phyloP scores from a whole-genome alignment of 345 rosid genomes.

The Camelina hispida region DNA sequence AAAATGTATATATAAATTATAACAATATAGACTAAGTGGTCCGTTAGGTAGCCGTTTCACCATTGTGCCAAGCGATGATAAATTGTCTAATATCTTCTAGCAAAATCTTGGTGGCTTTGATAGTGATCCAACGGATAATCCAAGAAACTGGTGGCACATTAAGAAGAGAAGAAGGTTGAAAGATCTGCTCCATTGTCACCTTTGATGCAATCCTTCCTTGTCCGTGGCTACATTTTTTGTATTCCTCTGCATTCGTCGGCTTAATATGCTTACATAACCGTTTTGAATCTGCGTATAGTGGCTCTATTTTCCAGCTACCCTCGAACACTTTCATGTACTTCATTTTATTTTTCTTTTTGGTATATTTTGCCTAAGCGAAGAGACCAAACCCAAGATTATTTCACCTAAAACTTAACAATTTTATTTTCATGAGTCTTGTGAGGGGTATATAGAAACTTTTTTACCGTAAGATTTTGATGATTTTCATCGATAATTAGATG shows the following conservation, averaged over 20 bases:
- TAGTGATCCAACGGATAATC: constrained; percentile 69
- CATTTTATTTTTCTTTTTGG: constrained; percentile 54
- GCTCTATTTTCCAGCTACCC: constrained; percentile 76
- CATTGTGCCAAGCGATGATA: neutral
- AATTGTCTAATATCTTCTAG: constrained; percentile 48
- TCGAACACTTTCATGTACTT: constrained; percentile 77
- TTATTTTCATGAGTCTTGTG: neutral
- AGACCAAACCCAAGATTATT: neutral
- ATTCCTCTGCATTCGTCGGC: constrained; percentile 66
- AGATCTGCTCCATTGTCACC: constrained; percentile 65
- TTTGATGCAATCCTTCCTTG: constrained; percentile 73
- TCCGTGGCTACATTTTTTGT: constrained; percentile 60
- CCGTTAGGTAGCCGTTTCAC: too few relatives aligned
- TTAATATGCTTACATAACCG: constrained; percentile 55
- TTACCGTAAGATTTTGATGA: constrained; percentile 62
- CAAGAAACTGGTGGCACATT: constrained; percentile 85
- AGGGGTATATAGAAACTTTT: constrained; percentile 18
- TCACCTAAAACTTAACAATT: neutral
- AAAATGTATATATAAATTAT: too few relatives aligned
- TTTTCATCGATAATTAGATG: constrained; percentile 78
- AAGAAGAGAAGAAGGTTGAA: constrained; percentile 60
- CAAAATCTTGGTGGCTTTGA: constrained; percentile 66
- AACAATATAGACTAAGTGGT: too few relatives aligned
- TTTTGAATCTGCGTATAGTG: constrained; percentile 63
- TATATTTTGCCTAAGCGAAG: constrained; percentile 57